These are phyloP conservation scores for Colletotrichum australisinense DNA, from an alignment of 2,329 filamentous ascomycete genomes.

Conservation along the genomic window DNA sequence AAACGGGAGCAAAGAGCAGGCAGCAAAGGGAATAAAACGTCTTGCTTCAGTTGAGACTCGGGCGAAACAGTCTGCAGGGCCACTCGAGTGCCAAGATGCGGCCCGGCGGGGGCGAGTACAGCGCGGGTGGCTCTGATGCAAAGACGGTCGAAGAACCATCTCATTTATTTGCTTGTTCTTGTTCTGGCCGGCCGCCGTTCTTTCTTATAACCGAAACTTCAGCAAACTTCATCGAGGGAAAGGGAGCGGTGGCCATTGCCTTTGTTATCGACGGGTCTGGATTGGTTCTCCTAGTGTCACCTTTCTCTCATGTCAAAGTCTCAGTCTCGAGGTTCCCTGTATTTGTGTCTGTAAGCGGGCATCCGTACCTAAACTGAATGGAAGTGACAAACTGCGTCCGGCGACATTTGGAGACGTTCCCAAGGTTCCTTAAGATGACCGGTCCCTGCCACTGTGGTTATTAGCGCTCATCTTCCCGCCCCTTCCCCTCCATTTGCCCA, in stretches of 20 bases:
- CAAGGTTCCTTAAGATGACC: background rate
- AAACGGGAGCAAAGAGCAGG: background rate
- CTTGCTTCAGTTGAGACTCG: conserved; percentile 2
- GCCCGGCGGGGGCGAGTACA: conserved; percentile 8
- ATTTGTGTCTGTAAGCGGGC: background rate
- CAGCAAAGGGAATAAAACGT: conserved; percentile 15
- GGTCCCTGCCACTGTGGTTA: background rate
- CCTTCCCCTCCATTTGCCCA: background rate
- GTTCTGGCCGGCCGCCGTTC: background rate
- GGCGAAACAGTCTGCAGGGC: conserved; percentile 26
- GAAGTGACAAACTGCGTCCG: background rate
- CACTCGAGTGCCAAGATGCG: conserved; percentile 12
- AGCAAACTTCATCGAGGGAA: background rate
- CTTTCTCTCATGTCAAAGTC: background rate
- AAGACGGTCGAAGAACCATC: background rate
- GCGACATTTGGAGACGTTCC: background rate
- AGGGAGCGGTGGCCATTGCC: background rate
- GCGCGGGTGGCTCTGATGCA: background rate
- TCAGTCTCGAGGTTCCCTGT: background rate
- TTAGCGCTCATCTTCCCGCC: background rate
- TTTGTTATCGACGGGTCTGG: conserved; percentile 16
- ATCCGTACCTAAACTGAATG: background rate
- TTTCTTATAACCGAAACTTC: background rate
- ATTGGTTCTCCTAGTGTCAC: background rate
- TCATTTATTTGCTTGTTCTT: background rate